Base-by-base conservation (phyloP, 1,139 yeast genomes). In the Saccharomyces uvarum region DNA sequence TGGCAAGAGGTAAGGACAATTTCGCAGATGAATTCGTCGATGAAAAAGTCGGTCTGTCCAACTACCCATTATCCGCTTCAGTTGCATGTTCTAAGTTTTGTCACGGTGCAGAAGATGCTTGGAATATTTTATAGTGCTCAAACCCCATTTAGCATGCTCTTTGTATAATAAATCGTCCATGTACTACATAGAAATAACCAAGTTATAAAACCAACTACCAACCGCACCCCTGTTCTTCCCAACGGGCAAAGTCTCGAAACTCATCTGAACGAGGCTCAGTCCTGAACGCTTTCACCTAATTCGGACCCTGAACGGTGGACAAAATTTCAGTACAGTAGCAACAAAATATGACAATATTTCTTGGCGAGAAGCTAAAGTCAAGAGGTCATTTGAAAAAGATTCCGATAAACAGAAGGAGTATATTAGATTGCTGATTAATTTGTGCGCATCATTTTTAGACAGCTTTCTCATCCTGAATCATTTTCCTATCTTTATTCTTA, bases 41-140 rank as follows among this genome's bases (percentile, higher is more conserved):
- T 71, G 99, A 93, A 72, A 93, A 93, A 70, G 87, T 93, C 60
- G 97, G 97, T 64, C 85, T 93, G 58, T 89, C 97, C 33, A 90
- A 91, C 67, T 93, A 91, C 71, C 96, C 99, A 53, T 80, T 93
- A 61, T 88, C 97, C 56, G 99, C 99, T 3, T 89, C 98, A 19
- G 98, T 95, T 56, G 98, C 99, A 24, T 93, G 98, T 73, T 88
- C 97, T 63, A 93, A 93, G 74, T 90, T 93, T 76, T 91, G 98
- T 71, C 99, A 93, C 70, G 98, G 98, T 53, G 90, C 97, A 70
- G 99, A 93, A 75, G 99, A 93, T 72, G 95, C 95, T 41, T 93
- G 98, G 98, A 84, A 83, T 52, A 91, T 93, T 65, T 70, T 78
- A 70, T 83, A 73, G 65, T 50, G 47, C 31, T 29, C 29, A 28